Base-by-base conservation (phyloP, 805 yeast genomes). In the Candida ponderosae region DNA sequence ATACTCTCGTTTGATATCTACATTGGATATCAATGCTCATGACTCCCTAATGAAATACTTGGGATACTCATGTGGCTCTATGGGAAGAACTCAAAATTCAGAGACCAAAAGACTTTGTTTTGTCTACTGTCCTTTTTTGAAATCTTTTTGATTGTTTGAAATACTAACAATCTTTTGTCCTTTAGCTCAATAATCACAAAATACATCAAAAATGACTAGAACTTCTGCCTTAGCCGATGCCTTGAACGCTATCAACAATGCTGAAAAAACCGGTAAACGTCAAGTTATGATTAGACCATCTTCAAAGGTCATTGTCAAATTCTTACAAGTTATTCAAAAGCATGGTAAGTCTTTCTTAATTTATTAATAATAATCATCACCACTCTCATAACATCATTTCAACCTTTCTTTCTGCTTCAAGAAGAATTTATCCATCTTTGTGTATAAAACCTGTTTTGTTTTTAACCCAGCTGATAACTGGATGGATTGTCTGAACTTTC, bases 231-330 rank as follows among this genome's bases (percentile, higher is more conserved):
- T 89, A 70, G 96, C 96, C 66, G 97, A 89, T 76, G 97, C 97
- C 66, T 82, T 89, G 62, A 89, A 89, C 75, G 81, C 96, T 62
- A 89, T 89, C 74, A 87, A 88, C 93, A 89, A 89, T 73, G 97
- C 97, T 74, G 96, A 89, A 76, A 89, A 88, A 76, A 81, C 96
- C 73, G 97, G 97, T 73, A 89, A 89, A 80, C 85, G 97, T 76
- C 97, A 89, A 77, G 97, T 89, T 61, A 73, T 89, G 68, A 83
- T 89, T 74, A 85, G 96, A 81, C 97, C 97, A 54, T 87, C 97
- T 39, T 89, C 96, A 66, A 89, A 89, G 84, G 97, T 89, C 61
- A 88, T 89, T 76, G 79, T 89, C 83, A 89, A 87, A 75, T 89
- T 87, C 76, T 78, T 89, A 70, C 77, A 86, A 64, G 97, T 89